These are phyloP conservation scores for Yamadazyma tumulicola DNA, from an alignment of 805 yeast genomes.

Conservation along the genomic window DNA sequence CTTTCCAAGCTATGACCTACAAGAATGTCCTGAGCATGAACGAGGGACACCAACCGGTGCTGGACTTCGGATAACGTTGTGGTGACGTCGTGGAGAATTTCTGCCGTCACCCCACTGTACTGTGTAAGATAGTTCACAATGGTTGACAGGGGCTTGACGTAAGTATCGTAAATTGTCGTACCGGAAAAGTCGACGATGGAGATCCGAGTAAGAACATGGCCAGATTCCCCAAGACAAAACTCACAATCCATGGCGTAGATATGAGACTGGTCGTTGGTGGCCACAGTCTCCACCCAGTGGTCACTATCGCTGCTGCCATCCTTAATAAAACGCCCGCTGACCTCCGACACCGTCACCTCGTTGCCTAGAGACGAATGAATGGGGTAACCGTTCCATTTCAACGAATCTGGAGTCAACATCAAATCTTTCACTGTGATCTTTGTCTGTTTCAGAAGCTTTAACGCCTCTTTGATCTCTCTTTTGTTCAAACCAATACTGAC, in stretches of 20 bases:
- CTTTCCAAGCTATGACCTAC: slow-evolving; percentile 90
- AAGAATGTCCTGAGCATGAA: slow-evolving; percentile 59
- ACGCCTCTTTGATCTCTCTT: slow-evolving; percentile 46
- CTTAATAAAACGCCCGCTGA: not conserved
- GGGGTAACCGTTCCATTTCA: slow-evolving; percentile 56
- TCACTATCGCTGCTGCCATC: not conserved
- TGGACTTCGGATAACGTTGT: slow-evolving; percentile 71
- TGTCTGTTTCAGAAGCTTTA: slow-evolving; percentile 28
- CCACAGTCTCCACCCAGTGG: slow-evolving; percentile 37
- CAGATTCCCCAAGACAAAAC: slow-evolving; percentile 68
- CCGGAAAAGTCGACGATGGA: slow-evolving; percentile 67
- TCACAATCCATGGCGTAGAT: slow-evolving; percentile 90
- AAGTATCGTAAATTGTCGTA: slow-evolving; percentile 61
- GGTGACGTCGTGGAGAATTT: slow-evolving; percentile 55
- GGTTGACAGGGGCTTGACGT: slow-evolving; percentile 72
- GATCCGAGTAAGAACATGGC: slow-evolving; percentile 71
- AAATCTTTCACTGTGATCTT: slow-evolving; percentile 51
- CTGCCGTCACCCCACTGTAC: slow-evolving; percentile 85
- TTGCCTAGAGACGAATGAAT: slow-evolving; percentile 34
- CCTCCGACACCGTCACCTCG: not conserved
- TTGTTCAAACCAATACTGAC: slow-evolving; percentile 55
- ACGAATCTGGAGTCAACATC: slow-evolving; percentile 44
- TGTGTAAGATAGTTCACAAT: slow-evolving; percentile 79
- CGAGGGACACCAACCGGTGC: slow-evolving; percentile 40
- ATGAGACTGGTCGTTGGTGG: slow-evolving; percentile 56